Base-by-base conservation (phyloP, 2,329 filamentous ascomycete genomes). In the Fusarium falciforme region DNA sequence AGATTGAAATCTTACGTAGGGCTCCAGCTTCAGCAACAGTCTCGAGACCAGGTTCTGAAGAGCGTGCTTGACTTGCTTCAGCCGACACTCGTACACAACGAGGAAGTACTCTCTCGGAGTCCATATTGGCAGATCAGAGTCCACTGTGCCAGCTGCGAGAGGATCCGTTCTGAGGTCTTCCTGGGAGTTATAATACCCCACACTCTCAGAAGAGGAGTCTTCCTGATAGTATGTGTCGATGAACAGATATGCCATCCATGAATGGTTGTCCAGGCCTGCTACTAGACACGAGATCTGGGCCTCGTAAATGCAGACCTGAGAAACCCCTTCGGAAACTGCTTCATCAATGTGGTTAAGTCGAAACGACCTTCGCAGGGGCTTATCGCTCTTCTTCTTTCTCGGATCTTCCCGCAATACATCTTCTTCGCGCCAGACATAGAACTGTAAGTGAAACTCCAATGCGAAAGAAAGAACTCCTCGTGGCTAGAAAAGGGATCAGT, bases 51-150 rank as follows among this genome's bases (percentile, higher is more conserved):
- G 16, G 12, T 65, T 67, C 0, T 59, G 40, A 10, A 66, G 42
- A n/a, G 65, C 52, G 14, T 67, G 49, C 2, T 54, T 65, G 0
- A 65, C 49, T 20, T 67, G 61, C 22, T 65, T 59, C 0, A 67
- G n/a, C 1, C 61, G 65, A 5, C 38, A 65, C 20, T 65, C 65
- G 5, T 65, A 67, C 1, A 65, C 52, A 0, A 65, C 40, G 0
- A 67, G 38, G 9, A 67, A 67, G 9, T 67, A 65, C 25, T 67
- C 65, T 5, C 40, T 67, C 1, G 65, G 61, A 0, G 31, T 58
- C 65, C 65, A 67, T 0, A 52, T 59, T 0, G 65, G 65, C 0
- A 67, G 5, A 1, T 67, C 57, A 1, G 61, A 27, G 49, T 67
- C 61, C 2, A 40, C 20, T 0, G 42, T 12, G 0, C 52, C 61